phyloP scores from a whole-genome alignment of 139 green algal genomes.

The Tetraselmis chui region DNA sequence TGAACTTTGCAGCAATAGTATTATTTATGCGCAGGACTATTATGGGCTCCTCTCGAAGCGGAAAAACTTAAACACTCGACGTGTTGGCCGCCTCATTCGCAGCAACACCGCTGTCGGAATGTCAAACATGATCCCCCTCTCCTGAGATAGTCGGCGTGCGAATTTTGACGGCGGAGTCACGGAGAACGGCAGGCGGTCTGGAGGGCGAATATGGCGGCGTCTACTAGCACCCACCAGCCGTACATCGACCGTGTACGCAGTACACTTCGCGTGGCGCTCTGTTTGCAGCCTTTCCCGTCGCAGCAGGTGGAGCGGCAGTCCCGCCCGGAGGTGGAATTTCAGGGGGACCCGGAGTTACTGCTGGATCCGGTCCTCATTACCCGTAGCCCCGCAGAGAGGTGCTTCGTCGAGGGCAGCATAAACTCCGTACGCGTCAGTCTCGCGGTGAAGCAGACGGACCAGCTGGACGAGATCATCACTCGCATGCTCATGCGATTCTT shows the following conservation, averaged over 20 bases:
- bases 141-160: too few species aligned
- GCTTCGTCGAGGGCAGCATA: conserved; percentile 53
- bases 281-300: conserved; percentile 33
- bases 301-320: conserved; percentile 46
- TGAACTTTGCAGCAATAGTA: too few species aligned
- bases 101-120: too few species aligned
- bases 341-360: conserved; percentile 27
- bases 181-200: too few species aligned
- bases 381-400: conserved; percentile 35
- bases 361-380: conserved; percentile 35
- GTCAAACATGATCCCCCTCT: too few species aligned
- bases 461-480: conserved; percentile 47
- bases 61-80: too few species aligned
- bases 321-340: conserved; percentile 51
- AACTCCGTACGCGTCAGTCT: conserved; percentile 56
- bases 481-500: conserved; percentile 52
- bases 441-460: conserved; percentile 37
- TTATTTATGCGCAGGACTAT: too few species aligned
- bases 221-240: background rate
- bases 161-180: too few species aligned
- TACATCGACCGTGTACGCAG: conserved; percentile 7
- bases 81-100: too few species aligned
- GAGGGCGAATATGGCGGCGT: too few species aligned
- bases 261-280: conserved; percentile 27
- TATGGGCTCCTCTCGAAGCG: too few species aligned